Evolutionary conservation across 169 alveolate genomes (phyloP).

Genomic region (Cystoisospora suis): DNA sequence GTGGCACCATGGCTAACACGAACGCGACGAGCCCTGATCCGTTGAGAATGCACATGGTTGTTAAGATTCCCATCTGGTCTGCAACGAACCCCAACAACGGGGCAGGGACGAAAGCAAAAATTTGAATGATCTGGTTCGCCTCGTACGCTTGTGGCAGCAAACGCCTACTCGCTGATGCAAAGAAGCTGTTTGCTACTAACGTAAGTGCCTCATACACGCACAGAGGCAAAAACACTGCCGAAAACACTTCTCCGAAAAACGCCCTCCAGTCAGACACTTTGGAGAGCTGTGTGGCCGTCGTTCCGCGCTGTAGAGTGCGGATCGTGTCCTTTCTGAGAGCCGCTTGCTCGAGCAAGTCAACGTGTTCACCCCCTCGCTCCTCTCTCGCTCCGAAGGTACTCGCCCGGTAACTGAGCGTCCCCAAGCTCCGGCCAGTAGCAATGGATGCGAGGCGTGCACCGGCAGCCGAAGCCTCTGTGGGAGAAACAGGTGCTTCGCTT

Average conservation of each 20-base stretch:
- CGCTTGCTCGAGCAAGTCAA: neutral
- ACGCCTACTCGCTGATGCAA: neutral
- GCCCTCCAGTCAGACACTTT: neutral
- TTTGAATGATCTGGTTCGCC: constrained; percentile 26
- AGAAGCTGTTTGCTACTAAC: neutral
- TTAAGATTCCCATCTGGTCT: neutral
- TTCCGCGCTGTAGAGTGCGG: neutral
- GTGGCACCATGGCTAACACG: neutral
- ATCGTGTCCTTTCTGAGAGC: neutral
- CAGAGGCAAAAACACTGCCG: neutral
- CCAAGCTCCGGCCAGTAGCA: no score
- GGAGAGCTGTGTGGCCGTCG: neutral
- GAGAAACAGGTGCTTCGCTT: no score
- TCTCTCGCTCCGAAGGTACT: neutral
- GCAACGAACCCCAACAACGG: constrained; percentile 31
- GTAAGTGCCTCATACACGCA: neutral
- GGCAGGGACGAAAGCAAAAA: constrained; percentile 19
- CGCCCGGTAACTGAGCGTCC: no score
- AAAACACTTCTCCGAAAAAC: neutral
- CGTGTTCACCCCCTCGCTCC: neutral
- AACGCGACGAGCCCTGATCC: neutral
- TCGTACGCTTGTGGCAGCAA: constrained; percentile 34
- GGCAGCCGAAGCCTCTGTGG: no score
- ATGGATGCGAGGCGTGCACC: no score
- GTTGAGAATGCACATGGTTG: neutral